Percentiles rank a stretch among this genome's conserved stretches.
These are phyloP conservation scores for Penicillium soppii DNA, from an alignment of 495 filamentous ascomycete genomes.

Conservation along the genomic window DNA sequence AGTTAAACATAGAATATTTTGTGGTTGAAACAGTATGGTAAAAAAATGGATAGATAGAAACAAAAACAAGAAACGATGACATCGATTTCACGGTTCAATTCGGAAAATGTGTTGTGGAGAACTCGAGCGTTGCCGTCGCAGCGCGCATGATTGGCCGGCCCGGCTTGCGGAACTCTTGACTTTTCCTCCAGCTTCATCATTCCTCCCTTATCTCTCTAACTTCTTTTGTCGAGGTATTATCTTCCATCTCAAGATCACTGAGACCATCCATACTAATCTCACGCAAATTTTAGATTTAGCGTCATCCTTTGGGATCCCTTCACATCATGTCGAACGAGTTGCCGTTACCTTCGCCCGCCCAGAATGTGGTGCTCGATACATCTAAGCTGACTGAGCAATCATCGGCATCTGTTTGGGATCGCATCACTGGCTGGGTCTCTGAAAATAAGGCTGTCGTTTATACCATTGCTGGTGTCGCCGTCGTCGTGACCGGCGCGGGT, in stretches of 20 bases:
- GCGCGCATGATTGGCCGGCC: slow-evolving; percentile 39
- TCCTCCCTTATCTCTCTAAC: slow-evolving; percentile 31
- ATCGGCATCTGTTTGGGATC: slow-evolving; percentile 77
- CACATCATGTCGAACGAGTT: slow-evolving; percentile 44
- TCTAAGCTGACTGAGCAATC: slow-evolving; percentile 49
- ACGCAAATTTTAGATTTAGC: slow-evolving; percentile 10
- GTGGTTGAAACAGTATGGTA: no score
- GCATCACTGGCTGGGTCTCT: slow-evolving; percentile 86
- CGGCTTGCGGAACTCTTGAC: slow-evolving; percentile 26
- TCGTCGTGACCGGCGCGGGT: slow-evolving; percentile 86
- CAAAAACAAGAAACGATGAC: not conserved
- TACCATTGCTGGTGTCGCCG: slow-evolving; percentile 89
- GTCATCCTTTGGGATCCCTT: slow-evolving; percentile 20
- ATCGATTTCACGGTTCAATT: not conserved
- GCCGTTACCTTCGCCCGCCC: slow-evolving; percentile 37
- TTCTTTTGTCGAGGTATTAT: slow-evolving; percentile 19
- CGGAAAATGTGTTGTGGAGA: slow-evolving; percentile 18
- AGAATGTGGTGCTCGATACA: slow-evolving; percentile 50
- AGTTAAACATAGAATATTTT: no score
- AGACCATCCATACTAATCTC: slow-evolving; percentile 5
- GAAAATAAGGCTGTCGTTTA: slow-evolving; percentile 95
- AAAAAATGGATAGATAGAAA: not conserved
- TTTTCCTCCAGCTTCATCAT: slow-evolving; percentile 39
- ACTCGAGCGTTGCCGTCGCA: slow-evolving; percentile 19
- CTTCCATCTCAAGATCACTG: slow-evolving; percentile 1